A percentile compares a stretch with the other conserved stretches of the same genome.
phyloP scores from a whole-genome alignment of 305 asterid genomes.

The Solanum aculeatissimum region DNA sequence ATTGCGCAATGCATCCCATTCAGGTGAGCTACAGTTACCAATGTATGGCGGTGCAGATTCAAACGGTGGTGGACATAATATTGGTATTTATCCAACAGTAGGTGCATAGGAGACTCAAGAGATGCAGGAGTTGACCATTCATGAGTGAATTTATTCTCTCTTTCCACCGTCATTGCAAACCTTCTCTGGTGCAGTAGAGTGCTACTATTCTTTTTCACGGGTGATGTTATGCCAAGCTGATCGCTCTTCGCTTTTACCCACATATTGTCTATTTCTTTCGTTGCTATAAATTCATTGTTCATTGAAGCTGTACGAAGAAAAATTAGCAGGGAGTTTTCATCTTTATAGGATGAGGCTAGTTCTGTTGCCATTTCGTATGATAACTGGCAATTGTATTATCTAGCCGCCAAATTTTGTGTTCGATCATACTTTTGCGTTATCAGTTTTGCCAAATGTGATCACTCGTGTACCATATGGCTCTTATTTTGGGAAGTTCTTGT shows the following conservation, averaged over 20 bases:
- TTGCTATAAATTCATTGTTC: neutral
- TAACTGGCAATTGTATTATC: neutral
- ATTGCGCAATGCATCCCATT: conserved; percentile 48
- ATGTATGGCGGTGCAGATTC: conserved; percentile 31
- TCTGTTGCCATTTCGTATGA: neutral
- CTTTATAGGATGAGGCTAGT: neutral
- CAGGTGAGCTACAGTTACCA: conserved; percentile 72
- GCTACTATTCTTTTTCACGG: neutral
- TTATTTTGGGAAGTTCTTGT: neutral
- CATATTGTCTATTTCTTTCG: neutral
- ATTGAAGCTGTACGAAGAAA: neutral
- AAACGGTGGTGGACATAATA: conserved; percentile 52
- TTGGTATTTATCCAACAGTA: conserved; percentile 37
- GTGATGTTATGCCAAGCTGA: neutral
- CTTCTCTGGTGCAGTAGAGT: neutral
- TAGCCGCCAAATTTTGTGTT: neutral
- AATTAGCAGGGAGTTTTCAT: neutral
- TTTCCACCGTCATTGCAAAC: neutral
- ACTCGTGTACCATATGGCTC: neutral
- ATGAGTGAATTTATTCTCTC: neutral
- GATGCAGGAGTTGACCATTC: neutral
- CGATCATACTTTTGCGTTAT: neutral
- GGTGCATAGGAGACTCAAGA: conserved; percentile 23
- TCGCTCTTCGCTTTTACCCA: neutral
- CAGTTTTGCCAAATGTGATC: neutral